Evolutionary conservation across 2,329 filamentous ascomycete genomes (phyloP).

Genomic region (Trichoderma sp.): DNA sequence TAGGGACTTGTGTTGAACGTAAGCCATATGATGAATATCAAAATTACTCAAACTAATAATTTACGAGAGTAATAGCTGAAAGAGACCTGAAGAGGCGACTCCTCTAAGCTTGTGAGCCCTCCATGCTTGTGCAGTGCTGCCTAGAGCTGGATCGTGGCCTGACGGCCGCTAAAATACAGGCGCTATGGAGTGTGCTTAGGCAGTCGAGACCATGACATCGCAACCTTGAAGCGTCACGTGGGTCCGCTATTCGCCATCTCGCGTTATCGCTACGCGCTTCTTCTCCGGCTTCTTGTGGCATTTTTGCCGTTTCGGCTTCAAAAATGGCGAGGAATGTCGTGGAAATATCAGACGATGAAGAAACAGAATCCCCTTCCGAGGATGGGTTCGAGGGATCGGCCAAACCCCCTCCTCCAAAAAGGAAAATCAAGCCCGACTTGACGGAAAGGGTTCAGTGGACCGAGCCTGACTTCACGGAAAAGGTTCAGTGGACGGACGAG

Average conservation of each 20-base stretch:
- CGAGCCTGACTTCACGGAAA: slow-evolving; percentile 42
- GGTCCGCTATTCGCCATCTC: not conserved
- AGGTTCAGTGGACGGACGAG: slow-evolving; percentile 59
- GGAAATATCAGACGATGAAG: slow-evolving; percentile 34
- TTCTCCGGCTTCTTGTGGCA: not conserved
- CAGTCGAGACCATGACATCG: not conserved
- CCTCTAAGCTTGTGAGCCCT: no score
- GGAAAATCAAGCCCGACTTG: slow-evolving; percentile 42
- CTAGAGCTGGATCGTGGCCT: not conserved
- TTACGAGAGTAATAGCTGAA: no score
- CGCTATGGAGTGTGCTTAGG: not conserved
- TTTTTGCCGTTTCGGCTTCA: not conserved
- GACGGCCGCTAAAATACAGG: not conserved
- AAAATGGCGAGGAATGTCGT: slow-evolving; percentile 29
- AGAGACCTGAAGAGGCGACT: no score
- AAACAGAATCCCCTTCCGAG: slow-evolving; percentile 30
- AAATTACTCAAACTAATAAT: no score
- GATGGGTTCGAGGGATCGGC: slow-evolving; percentile 17
- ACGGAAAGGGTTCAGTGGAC: slow-evolving; percentile 52
- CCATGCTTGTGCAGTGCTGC: not conserved
- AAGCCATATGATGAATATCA: no score
- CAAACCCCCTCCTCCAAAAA: slow-evolving; percentile 35
- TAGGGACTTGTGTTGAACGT: no score
- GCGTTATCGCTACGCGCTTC: slow-evolving; percentile 7
- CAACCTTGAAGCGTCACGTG: slow-evolving; percentile 1